Conservation (phyloP, 2,329 filamentous ascomycete species). For the Microcyclospora tardicrescens region DNA sequence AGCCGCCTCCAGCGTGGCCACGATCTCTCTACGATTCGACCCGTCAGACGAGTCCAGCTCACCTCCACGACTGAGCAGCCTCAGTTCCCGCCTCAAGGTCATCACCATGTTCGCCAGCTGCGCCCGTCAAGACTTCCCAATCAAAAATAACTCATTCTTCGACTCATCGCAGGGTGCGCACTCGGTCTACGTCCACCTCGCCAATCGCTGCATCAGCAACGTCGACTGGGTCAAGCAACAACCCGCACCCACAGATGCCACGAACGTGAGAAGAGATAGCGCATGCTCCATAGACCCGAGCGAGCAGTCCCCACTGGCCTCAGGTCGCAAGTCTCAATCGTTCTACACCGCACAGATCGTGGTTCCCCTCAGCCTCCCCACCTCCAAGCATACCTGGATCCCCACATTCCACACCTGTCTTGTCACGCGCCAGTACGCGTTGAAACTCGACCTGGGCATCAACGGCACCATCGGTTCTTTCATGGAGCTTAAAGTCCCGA, state of each 20-base stretch:
- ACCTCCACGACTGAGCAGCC: slow-evolving; percentile 41
- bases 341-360: slow-evolving; percentile 52
- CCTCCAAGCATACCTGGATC: slow-evolving; percentile 43
- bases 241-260: slow-evolving; percentile 12
- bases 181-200: slow-evolving; percentile 39
- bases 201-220: slow-evolving; percentile 43
- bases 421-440: slow-evolving; percentile 48
- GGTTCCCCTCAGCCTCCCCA: slow-evolving; percentile 49
- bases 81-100: slow-evolving; percentile 44
- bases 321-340: slow-evolving; percentile 27
- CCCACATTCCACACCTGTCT: slow-evolving; percentile 61
- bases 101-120: slow-evolving; percentile 43
- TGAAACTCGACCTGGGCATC: slow-evolving; percentile 46
- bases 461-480: slow-evolving; percentile 34
- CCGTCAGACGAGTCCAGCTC: slow-evolving; percentile 35
- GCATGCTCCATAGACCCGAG: slow-evolving; percentile 20
- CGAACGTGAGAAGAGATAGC: slow-evolving; percentile 28
- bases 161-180: slow-evolving; percentile 41
- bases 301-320: slow-evolving; percentile 23
- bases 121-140: slow-evolving; percentile 39
- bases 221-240: slow-evolving; percentile 39
- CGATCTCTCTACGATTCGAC: slow-evolving; percentile 48
- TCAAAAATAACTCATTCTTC: slow-evolving; percentile 27
- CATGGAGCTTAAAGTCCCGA: slow-evolving; percentile 31
- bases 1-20: slow-evolving; percentile 42